Percentiles rank a stretch among this genome's conserved stretches.
These are phyloP conservation scores for Clohesyomyces aquaticus DNA, from an alignment of 495 filamentous ascomycete genomes.

Conservation along the genomic window DNA sequence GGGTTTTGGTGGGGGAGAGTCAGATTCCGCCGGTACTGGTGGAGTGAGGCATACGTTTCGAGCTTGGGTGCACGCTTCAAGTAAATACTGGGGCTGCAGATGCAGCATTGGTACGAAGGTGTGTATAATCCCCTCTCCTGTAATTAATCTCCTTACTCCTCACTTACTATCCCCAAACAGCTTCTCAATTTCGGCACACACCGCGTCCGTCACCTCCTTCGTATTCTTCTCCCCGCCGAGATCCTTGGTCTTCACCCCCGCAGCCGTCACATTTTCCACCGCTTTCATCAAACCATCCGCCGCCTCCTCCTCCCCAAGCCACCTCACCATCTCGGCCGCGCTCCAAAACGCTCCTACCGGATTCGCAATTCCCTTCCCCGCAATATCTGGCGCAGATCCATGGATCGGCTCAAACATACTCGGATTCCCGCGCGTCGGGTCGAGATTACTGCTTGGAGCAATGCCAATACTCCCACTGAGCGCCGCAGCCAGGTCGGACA, in stretches of 20 bases:
- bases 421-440: slow-evolving; percentile 62
- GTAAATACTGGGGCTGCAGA: too few relatives aligned
- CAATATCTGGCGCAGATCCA: slow-evolving; percentile 72
- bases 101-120: slow-evolving; percentile 3
- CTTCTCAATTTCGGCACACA: slow-evolving; percentile 61
- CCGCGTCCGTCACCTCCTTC: slow-evolving; percentile 63
- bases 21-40: slow-evolving; percentile 9
- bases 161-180: slow-evolving; percentile 32
- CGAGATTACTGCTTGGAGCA: slow-evolving; percentile 64
- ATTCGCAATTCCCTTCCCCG: slow-evolving; percentile 72
- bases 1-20: slow-evolving; percentile 21
- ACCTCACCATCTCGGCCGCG: slow-evolving; percentile 68
- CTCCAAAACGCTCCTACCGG: slow-evolving; percentile 74
- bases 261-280: slow-evolving; percentile 64
- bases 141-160: background rate
- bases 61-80: background rate
- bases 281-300: slow-evolving; percentile 59
- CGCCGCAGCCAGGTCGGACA: slow-evolving; percentile 55
- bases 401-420: slow-evolving; percentile 73
- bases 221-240: slow-evolving; percentile 61
- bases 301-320: slow-evolving; percentile 63
- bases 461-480: slow-evolving; percentile 49
- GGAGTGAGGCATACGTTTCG: slow-evolving; percentile 7
- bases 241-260: slow-evolving; percentile 63
- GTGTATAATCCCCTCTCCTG: slow-evolving; percentile 1